A percentile compares a stretch with the other conserved stretches of the same genome.
phyloP scores from a whole-genome alignment of 352 stramenopile genomes.

The Pythium phragmitis region DNA sequence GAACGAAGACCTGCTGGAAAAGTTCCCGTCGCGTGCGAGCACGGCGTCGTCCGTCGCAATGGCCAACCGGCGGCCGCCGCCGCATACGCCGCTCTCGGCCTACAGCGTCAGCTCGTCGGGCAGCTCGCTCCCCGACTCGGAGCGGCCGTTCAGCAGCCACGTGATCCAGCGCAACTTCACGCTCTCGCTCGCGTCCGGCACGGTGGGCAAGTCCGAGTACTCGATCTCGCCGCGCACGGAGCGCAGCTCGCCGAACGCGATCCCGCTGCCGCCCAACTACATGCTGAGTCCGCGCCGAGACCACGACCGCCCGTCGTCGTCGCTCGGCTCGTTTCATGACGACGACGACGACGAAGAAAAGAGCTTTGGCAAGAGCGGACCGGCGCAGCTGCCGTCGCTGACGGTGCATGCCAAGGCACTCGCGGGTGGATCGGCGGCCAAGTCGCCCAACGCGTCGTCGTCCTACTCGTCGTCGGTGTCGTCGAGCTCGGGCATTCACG shows the following conservation, averaged over 20 bases:
- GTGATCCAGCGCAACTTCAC: slow-evolving; percentile 30
- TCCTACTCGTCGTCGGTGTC: slow-evolving; percentile 10
- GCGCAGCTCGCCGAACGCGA: slow-evolving; percentile 27
- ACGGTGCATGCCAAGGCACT: slow-evolving; percentile 7
- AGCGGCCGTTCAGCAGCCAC: slow-evolving; percentile 5
- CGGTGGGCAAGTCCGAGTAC: neutral
- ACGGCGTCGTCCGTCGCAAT: slow-evolving; percentile 13
- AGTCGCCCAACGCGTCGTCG: slow-evolving; percentile 2
- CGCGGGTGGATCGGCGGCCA: slow-evolving; percentile 8
- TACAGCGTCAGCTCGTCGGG: slow-evolving; percentile 16
- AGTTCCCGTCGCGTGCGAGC: slow-evolving; percentile 14
- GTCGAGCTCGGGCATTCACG: neutral
- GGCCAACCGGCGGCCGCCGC: slow-evolving; percentile 16
- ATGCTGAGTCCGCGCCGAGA: slow-evolving; percentile 26
- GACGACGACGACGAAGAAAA: neutral
- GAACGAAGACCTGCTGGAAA: slow-evolving; percentile 30
- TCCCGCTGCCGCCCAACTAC: slow-evolving; percentile 29
- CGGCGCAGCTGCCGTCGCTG: slow-evolving; percentile 11
- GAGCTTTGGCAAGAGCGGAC: neutral
- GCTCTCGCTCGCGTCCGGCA: slow-evolving; percentile 23
- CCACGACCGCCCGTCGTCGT: slow-evolving; percentile 3
- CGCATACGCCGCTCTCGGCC: slow-evolving; percentile 12
- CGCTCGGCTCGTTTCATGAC: slow-evolving; percentile 14
- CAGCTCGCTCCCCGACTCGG: slow-evolving; percentile 16
- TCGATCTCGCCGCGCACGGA: slow-evolving; percentile 10